A percentile compares a stretch with the other conserved stretches of the same genome.
Evolutionary conservation across 75 land plant genomes (phyloP).

Genomic region (Pinus tabuliformis): DNA sequence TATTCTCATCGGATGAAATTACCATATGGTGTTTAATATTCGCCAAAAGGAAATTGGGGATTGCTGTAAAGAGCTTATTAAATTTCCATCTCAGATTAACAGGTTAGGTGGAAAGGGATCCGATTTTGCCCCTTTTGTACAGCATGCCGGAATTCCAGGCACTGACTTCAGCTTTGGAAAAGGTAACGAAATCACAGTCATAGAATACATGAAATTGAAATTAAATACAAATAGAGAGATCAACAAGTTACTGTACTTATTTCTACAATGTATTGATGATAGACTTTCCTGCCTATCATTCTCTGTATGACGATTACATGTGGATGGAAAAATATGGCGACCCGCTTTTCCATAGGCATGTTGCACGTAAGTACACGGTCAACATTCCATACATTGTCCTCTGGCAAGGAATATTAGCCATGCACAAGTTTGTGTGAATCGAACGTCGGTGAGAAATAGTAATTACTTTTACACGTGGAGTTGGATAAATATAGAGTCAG

Average conservation of each 20-base stretch:
- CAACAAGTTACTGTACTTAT: not conserved
- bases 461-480: too few species aligned
- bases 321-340: constrained; percentile 88
- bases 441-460: too few species aligned
- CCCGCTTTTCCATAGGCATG: constrained; percentile 73
- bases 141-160: constrained; percentile 74
- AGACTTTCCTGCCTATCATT: constrained; percentile 86
- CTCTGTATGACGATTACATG: constrained; percentile 68
- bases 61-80: too few species aligned
- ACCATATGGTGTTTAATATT: too few species aligned
- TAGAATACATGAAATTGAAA: not conserved
- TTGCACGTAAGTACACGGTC: constrained; percentile 43
- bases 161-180: constrained; percentile 53
- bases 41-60: too few species aligned
- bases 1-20: too few species aligned
- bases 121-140: constrained; percentile 80
- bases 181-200: constrained; percentile 20
- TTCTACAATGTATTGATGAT: not conserved
- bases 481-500: too few species aligned
- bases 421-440: too few species aligned
- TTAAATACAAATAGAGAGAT: too few species aligned
- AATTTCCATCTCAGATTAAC: constrained; percentile 35
- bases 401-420: too few species aligned
- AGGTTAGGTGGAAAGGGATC: constrained; percentile 82
- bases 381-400: too few species aligned